Evolutionary conservation across 1,284 basidiomycete species (phyloP).

Genomic region (Microstroma glucosiphilum): DNA sequence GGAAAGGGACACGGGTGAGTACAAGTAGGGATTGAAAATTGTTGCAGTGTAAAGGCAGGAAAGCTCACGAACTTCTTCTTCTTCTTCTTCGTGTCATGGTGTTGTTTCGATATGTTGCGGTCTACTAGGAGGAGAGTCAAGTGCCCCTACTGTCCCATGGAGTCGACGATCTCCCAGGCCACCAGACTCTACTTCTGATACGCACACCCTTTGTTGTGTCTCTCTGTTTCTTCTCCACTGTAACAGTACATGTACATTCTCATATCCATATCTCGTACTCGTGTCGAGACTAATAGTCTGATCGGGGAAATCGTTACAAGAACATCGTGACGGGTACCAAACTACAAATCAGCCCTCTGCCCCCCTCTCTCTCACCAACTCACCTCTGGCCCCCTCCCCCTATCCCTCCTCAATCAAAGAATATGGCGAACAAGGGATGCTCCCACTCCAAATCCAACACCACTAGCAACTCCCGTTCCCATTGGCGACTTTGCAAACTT

Average conservation of each 20-base stretch:
- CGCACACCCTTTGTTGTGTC: background rate
- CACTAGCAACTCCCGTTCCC: background rate
- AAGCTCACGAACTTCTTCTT: background rate
- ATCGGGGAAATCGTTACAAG: too few species aligned
- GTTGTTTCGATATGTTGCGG: background rate
- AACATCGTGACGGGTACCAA: too few species aligned
- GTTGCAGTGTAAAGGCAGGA: background rate
- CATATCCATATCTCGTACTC: too few species aligned
- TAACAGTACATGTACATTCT: too few species aligned
- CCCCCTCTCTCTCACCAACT: too few species aligned
- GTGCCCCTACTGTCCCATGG: conserved; percentile 45
- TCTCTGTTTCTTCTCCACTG: too few species aligned
- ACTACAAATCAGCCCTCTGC: too few species aligned
- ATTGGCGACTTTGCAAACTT: background rate
- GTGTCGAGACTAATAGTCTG: too few species aligned
- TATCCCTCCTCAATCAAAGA: too few species aligned
- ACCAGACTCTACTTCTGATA: conserved; percentile 40
- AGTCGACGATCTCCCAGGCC: conserved; percentile 34
- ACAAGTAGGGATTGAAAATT: background rate
- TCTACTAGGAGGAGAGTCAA: conserved; percentile 27
- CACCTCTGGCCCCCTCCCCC: too few species aligned
- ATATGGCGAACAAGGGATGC: too few species aligned
- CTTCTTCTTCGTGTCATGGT: background rate
- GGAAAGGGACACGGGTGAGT: conserved; percentile 66
- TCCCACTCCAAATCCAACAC: conserved; percentile 3